Base-by-base conservation (phyloP, 345 rosid genomes). In the Noccaea caerulescens region DNA sequence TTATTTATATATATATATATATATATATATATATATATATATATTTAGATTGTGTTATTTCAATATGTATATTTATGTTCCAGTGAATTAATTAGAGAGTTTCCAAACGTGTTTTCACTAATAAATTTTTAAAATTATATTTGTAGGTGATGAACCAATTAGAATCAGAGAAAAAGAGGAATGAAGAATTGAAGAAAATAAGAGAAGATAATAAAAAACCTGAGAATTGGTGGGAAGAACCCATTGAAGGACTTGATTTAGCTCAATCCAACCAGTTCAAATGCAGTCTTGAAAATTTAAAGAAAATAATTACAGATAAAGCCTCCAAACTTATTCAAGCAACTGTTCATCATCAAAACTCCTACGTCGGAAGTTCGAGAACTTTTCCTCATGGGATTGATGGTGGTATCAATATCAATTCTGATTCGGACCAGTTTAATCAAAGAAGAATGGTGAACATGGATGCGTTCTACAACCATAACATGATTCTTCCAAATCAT, bases 201-300 rank as follows among this genome's bases (percentile, higher is more conserved):
- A 27, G 30, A 27, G 30, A 27, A 27, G 30, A 1, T 27, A 27
- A 27, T 27, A 27, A 27, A 3, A 27, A 27, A 27, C 30, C 30
- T 27, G 3, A 27, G 30, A 27, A 27, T 3, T 27, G 30, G 30
- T 87, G 91, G 93, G 80, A 82, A 61, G 49, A 76, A 2, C 87
- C 87, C 1, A 18, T 76, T 1, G 83, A 80, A 0, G 76, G 67
- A 34, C 81, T 85, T 6, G 64, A 23, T 10, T 7, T 66, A 5
- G 1, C 36, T 6, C 82, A 86, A 66, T 76, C 82, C 7, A 53
- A 75, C 43, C 80, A 39, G 33, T 43, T 87, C 63, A 81, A 73
- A 57, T 14, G 33, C 8, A 45, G 76, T 0, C 54, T 89, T 36
- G 80, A 73, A 68, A 76, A 62, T 41, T 71, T 89, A 23, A 84